phyloP scores from a whole-genome alignment of 257 asterid species.

The Forsythia viridissima region DNA sequence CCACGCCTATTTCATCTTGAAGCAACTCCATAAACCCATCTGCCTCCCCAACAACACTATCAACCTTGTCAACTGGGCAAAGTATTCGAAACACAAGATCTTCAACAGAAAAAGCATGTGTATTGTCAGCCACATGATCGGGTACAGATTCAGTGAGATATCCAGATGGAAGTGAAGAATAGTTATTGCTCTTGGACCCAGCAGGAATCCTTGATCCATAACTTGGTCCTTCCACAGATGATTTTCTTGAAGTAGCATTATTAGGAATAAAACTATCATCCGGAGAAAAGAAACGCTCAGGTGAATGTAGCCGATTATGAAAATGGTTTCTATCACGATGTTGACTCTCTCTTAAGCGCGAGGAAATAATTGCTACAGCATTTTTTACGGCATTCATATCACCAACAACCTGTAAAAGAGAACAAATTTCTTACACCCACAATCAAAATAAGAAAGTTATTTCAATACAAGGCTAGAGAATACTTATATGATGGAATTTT shows the following conservation, averaged over 20 bases:
- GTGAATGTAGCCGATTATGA: constrained; percentile 62
- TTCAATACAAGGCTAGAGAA: not conserved
- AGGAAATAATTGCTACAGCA: constrained; percentile 71
- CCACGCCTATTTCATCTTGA: constrained; percentile 84
- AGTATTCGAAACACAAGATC: constrained; percentile 87
- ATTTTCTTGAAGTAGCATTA: constrained; percentile 39
- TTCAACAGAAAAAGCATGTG: constrained; percentile 53
- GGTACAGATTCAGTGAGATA: constrained; percentile 57
- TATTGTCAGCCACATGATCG: constrained; percentile 46
- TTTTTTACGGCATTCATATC: constrained; percentile 74
- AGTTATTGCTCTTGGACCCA: constrained; percentile 53
- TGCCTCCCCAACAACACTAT: constrained; percentile 67
- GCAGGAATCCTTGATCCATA: constrained; percentile 65
- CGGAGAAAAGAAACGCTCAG: constrained; percentile 62
- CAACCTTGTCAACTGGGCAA: constrained; percentile 78
- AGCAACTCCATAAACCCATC: constrained; percentile 86
- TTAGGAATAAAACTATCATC: constrained; percentile 68
- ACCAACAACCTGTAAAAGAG: constrained; percentile 70
- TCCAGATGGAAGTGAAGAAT: constrained; percentile 65
- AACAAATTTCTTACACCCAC: constrained; percentile 11
- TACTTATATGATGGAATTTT: not conserved
- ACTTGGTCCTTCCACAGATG: constrained; percentile 59
- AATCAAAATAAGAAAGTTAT: constrained; percentile 4
- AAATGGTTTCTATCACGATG: constrained; percentile 87
- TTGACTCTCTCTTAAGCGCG: constrained; percentile 94